Evolutionary conservation across 2,329 filamentous ascomycete genomes (phyloP), one percentile per base, ranked within the genome.

Genomic region (Ascosphaera apis): DNA sequence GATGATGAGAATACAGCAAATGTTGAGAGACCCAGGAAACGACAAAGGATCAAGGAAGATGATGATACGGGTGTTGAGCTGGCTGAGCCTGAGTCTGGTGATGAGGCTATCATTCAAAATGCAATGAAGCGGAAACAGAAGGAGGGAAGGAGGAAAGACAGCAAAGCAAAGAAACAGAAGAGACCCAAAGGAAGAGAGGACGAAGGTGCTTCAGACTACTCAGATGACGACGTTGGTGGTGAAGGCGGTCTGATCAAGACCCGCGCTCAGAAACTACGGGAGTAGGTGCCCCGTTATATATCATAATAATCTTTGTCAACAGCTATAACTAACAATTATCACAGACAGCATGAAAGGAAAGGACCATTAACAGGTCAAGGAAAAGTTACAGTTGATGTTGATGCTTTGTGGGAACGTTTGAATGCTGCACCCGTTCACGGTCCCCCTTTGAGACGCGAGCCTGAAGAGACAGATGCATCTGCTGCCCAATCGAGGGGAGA

Each of bases 31-130:
- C 48, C 54, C 2, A 50, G 48, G 15, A 60, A 55, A 38, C 53
- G 55, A 39, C 50, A 49, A 23, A 61, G 57, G 40, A 42, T 40
- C 16, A 40, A 37, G 3, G 42, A 41, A 3, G 45, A 49, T 6
- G 37, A 37, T 11, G 36, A 40, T 31, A 34, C 19, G 7, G 42
- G 40, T 19, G 39, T 36, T 15, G 34, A 40, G 15, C 25, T 38
- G 7, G 19, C 39, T n/a, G 61, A 58, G 27, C 48, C 68, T 3
- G 62, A 67, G 39, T 68, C 66, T 6, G 66, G 66, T 3, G 66
- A 70, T 43, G 66, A 69, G 44, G 60, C 53, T 5, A 68, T 62
- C n/a, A 67, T 69, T 31, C 53, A 52, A 37, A 65, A 61, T 41
- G 58, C 55, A 12, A 57, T 56, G 38, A 49, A 52, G 35, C 58